These are phyloP conservation scores for Xerocomus brunneocitrinus DNA, from an alignment of 768 basidiomycete species.

Conservation along the genomic window DNA sequence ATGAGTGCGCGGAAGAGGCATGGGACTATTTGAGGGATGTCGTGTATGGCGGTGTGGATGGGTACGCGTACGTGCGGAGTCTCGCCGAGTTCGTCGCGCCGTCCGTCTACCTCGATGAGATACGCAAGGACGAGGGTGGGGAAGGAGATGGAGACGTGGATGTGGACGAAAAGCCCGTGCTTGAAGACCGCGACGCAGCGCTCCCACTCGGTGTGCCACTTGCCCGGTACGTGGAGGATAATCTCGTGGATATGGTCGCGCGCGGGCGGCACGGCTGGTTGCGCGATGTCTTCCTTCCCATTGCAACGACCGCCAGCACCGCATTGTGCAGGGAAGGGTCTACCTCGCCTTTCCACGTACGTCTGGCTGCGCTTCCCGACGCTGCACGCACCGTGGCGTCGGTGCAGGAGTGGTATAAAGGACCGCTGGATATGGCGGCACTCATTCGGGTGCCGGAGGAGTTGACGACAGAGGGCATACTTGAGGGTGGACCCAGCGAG, in stretches of 20 bases:
- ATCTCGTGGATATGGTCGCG: constrained; percentile 38
- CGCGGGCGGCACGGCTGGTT: constrained; percentile 37
- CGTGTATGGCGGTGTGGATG: constrained; percentile 79
- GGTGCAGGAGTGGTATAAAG: constrained; percentile 9
- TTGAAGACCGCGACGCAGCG: not conserved
- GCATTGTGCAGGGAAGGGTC: not conserved
- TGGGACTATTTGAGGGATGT: constrained; percentile 66
- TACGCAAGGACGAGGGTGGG: not conserved
- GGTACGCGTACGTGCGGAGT: constrained; percentile 71
- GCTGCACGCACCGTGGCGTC: constrained; percentile 2
- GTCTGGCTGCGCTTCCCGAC: constrained; percentile 10
- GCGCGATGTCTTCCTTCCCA: constrained; percentile 23
- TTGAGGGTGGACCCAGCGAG: constrained; percentile 19
- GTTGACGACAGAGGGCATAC: constrained; percentile 27
- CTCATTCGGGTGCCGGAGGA: constrained; percentile 41
- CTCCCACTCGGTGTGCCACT: constrained; percentile 33
- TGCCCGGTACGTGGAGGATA: constrained; percentile 38
- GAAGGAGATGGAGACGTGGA: not conserved
- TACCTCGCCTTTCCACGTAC: constrained; percentile 8
- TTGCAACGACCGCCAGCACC: not conserved
- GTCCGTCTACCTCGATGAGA: constrained; percentile 12
- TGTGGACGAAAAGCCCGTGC: not conserved
- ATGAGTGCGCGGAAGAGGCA: constrained; percentile 45
- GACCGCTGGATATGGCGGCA: constrained; percentile 39
- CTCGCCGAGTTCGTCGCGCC: constrained; percentile 63